phyloP scores from a whole-genome alignment of 2,329 filamentous ascomycete genomes.

The Diaporthe longicolla region DNA sequence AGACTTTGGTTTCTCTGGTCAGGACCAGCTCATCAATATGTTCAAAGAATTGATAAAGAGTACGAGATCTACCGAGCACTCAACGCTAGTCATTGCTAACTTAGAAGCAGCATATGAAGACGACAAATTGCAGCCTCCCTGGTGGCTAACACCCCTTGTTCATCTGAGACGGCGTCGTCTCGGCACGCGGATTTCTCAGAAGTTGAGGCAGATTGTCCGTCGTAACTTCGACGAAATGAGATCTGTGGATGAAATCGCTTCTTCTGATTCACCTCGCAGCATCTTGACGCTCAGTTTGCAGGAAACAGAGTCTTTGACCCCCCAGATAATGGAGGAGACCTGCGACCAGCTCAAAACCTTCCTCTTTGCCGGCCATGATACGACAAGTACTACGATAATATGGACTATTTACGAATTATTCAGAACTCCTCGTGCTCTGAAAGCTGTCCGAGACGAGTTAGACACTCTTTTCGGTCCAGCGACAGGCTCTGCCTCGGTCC shows the following conservation, averaged over 20 bases:
- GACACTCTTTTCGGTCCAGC: conserved; percentile 52
- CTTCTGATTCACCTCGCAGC: conserved; percentile 44
- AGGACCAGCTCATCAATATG: not conserved
- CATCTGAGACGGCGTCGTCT: not conserved
- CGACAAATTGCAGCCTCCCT: not conserved
- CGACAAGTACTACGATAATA: conserved; percentile 53
- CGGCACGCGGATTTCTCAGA: not conserved
- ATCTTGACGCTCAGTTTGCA: conserved; percentile 53
- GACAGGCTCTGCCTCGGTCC: conserved; percentile 37
- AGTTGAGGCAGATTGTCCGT: not conserved
- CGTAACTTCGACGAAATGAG: not conserved
- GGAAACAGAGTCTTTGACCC: conserved; percentile 46
- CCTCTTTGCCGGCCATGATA: conserved; percentile 47
- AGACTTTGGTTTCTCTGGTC: not conserved
- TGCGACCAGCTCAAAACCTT: conserved; percentile 56
- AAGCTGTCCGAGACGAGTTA: conserved; percentile 52
- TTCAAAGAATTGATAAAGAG: not conserved
- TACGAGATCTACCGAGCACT: not conserved
- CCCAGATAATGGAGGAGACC: conserved; percentile 48
- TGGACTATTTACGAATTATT: conserved; percentile 56
- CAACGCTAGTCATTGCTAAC: not conserved
- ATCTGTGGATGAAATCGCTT: not conserved
- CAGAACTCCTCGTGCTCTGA: conserved; percentile 48
- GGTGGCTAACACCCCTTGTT: not conserved
- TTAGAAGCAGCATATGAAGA: not conserved